These are phyloP conservation scores for Odontarrhena argentea DNA, from an alignment of 345 rosid species.

Conservation along the genomic window DNA sequence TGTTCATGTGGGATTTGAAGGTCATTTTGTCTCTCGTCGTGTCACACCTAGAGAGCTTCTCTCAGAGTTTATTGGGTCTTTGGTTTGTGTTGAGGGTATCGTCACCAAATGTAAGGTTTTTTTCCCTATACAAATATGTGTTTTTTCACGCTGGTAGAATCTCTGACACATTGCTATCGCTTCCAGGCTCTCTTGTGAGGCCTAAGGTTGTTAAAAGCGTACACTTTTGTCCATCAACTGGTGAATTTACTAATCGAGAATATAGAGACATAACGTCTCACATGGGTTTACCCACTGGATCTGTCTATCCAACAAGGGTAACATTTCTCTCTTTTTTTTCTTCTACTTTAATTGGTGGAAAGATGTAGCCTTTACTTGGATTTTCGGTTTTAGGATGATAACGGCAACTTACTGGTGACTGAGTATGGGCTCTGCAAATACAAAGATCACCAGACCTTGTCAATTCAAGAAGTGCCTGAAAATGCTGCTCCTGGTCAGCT, in stretches of 20 bases:
- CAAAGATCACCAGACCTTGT: slow-evolving; percentile 96
- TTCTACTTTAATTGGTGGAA: slow-evolving; percentile 3
- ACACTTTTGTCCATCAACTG: slow-evolving; percentile 86
- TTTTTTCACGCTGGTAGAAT: neutral
- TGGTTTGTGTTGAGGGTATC: slow-evolving; percentile 96
- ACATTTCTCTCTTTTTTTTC: slow-evolving; percentile 22
- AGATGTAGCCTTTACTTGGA: slow-evolving; percentile 22
- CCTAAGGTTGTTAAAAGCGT: slow-evolving; percentile 98
- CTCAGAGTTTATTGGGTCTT: slow-evolving; percentile 87
- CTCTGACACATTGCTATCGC: neutral
- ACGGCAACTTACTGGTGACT: slow-evolving; percentile 87
- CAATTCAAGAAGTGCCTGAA: slow-evolving; percentile 98
- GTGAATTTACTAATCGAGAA: slow-evolving; percentile 72
- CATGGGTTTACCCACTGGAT: slow-evolving; percentile 91
- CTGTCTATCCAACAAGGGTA: slow-evolving; percentile 99
- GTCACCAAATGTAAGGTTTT: slow-evolving; percentile 77
- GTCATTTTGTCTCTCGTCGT: slow-evolving; percentile 91
- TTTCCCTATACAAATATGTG: neutral
- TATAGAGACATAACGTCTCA: slow-evolving; percentile 91
- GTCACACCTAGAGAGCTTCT: slow-evolving; percentile 96
- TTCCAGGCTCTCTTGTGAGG: slow-evolving; percentile 93
- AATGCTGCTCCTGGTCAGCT: slow-evolving; percentile 99
- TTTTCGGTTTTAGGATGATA: slow-evolving; percentile 70
- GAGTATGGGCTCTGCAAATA: slow-evolving; percentile 93
- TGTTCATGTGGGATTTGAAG: slow-evolving; percentile 88